Evolutionary conservation across 2,329 filamentous ascomycete genomes (phyloP), one percentile per base, ranked within the genome.

Genomic region (Daldinia sp.): DNA sequence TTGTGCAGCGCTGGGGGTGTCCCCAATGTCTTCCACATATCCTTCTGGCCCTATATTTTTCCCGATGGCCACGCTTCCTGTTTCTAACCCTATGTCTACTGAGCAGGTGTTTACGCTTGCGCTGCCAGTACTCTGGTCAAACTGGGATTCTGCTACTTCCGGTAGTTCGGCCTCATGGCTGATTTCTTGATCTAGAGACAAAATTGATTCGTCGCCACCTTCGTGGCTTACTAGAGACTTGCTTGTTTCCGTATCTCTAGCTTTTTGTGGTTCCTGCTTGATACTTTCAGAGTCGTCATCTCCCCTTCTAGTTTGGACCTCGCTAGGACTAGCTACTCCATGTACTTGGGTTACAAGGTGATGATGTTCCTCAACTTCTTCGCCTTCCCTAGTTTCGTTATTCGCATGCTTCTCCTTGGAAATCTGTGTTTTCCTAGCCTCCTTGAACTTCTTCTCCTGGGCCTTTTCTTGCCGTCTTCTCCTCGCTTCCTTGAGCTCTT

Each of bases 51-150:
- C 17, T 4, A 10, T 19, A 27, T 2, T 21, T 25, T 30, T 13
- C 17, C 10, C 23, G 2, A n/a, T 13, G 15, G 27, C 17, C 1
- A 6, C 13, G 3, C 7, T 21, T 7, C 1, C 13, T 19, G 9
- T 8, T 15, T 43, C 35, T 37, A n/a, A n/a, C n/a, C 37, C 45
- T 37, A n/a, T 11, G 29, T 29, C 4, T 19, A 23, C 15, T 4
- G n/a, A n/a, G n/a, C n/a, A n/a, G n/a, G n/a, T n/a, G n/a, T n/a
- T n/a, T n/a, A n/a, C n/a, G 21, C 19, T 48, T 47, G 34, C 30
- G 69, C 63, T 64, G 49, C 30, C 19, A 47, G 34, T n/a, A 29
- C 50, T 61, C 53, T 2, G n/a, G 7, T 6, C 13, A 23, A 60
- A 64, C 60, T 47, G 45, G 58, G 41, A 11, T 25, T 30, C 21